Evolutionary conservation across 495 filamentous ascomycete species (phyloP).

Genomic region (Xylaria castorea): DNA sequence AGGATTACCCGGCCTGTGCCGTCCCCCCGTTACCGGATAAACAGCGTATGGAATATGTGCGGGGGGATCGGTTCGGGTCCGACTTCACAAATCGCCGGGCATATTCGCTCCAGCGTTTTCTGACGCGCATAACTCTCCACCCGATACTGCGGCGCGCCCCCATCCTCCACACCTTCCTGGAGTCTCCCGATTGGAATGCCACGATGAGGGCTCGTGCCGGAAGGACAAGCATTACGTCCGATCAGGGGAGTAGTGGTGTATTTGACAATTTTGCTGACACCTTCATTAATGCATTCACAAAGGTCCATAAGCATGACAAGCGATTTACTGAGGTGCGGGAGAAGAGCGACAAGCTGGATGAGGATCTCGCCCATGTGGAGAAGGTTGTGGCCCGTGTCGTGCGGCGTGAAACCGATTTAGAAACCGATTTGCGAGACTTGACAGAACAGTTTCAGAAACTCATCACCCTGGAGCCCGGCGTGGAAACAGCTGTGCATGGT

Average conservation of each 20-base stretch:
- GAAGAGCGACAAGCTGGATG: constrained; percentile 92
- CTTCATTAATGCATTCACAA: constrained; percentile 97
- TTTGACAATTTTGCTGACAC: constrained; percentile 94
- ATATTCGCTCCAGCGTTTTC: constrained; percentile 89
- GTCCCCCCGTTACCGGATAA: constrained; percentile 97
- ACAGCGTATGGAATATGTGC: constrained; percentile 98
- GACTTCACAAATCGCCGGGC: constrained; percentile 93
- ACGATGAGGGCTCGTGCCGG: constrained; percentile 81
- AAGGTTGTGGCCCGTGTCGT: constrained; percentile 91
- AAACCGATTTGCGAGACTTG: constrained; percentile 86
- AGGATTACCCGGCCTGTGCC: constrained; percentile 88
- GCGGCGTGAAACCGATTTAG: constrained; percentile 85
- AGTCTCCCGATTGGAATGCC: constrained; percentile 93
- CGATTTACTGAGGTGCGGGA: constrained; percentile 94
- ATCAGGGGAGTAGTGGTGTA: constrained; percentile 63
- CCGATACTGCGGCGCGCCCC: constrained; percentile 84
- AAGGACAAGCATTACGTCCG: constrained; percentile 61
- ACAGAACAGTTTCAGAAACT: constrained; percentile 94
- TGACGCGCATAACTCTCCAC: constrained; percentile 85
- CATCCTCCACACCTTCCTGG: constrained; percentile 86
- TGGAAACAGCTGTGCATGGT: constrained; percentile 77
- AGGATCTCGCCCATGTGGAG: constrained; percentile 90
- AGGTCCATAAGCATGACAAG: constrained; percentile 92
- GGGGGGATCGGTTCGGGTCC: constrained; percentile 89
- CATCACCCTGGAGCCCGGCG: constrained; percentile 84